Evolutionary conservation across 768 basidiomycete species (phyloP), one percentile per base, ranked within the genome.

Genomic region (Mycena chlorophos): DNA sequence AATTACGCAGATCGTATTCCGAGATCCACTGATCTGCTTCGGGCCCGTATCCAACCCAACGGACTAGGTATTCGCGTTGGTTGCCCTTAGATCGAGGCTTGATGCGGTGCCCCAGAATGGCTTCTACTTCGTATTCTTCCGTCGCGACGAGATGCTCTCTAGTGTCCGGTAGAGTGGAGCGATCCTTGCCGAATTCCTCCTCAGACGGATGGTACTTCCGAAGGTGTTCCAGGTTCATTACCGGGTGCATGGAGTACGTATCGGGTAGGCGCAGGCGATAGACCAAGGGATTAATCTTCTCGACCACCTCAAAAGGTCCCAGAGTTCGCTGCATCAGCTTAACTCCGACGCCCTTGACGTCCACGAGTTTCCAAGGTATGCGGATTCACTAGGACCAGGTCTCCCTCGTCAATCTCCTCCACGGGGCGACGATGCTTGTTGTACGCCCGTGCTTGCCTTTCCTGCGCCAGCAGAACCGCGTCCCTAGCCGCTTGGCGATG

Each of bases 221-320:
- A 5, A 68, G 52, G 34, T 66, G 66, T 28, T 52, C 48, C 1
- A 65, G 40, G 50, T 68, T 65, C 22, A 68, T 42, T 1, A 66
- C 57, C 0, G 63, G 59, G 28, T 64, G 63, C 60, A 65, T 65
- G 1, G 56, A 57, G 39, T 66, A 68, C 1, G 45, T 51, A 22
- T 60, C 60, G 0, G 63, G 63, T 20, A 66, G 55, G 1, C 60
- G 45, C 8, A 67, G 40, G 14, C 57, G 51, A 39, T 63, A 67
- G 20, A 63, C 62, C 2, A 53, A 5, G 4, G 64, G 62, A 38
- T 60, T 64, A 12, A 69, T 40, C 22, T 56, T 53, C 42, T 67
- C 61, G 20, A 63, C 13, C 0, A 69, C 62, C 22, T 65, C 65
- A 28, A 69, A 69, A 0, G 68, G 68, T 4, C n/a, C n/a, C n/a